Conservation (phyloP, 1,139 yeast species). For the Oligophagozyma castellii region DNA sequence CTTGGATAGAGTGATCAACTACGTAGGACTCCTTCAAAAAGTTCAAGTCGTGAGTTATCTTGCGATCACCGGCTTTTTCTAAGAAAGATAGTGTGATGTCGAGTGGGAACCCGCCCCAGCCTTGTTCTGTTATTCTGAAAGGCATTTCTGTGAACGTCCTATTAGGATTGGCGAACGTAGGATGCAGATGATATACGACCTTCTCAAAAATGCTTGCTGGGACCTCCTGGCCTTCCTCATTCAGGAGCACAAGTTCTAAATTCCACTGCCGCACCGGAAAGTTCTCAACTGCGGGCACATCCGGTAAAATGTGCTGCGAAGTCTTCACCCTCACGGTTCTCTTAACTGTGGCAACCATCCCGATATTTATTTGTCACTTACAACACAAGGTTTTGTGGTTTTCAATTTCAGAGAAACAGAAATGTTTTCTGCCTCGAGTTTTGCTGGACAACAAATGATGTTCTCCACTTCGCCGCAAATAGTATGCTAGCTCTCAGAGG, state of each 20-base stretch:
- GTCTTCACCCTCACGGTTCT: slow-evolving; percentile 86
- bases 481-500: too few species aligned
- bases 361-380: background rate
- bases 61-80: slow-evolving; percentile 82
- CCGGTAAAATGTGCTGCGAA: slow-evolving; percentile 69
- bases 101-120: slow-evolving; percentile 97
- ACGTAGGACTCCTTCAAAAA: slow-evolving; percentile 66
- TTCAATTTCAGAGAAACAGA: too few species aligned
- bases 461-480: too few species aligned
- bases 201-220: slow-evolving; percentile 86
- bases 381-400: background rate
- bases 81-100: slow-evolving; percentile 64
- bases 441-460: too few species aligned
- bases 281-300: slow-evolving; percentile 77
- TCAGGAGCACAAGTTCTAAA: slow-evolving; percentile 59
- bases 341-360: slow-evolving; percentile 24
- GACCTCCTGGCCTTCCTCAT: slow-evolving; percentile 66
- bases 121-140: slow-evolving; percentile 83
- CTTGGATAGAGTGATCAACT: slow-evolving; percentile 60
- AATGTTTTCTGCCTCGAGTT: too few species aligned
- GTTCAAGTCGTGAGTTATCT: slow-evolving; percentile 78
- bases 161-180: slow-evolving; percentile 83
- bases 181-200: slow-evolving; percentile 87
- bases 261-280: slow-evolving; percentile 97
- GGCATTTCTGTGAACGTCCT: slow-evolving; percentile 75